These are phyloP conservation scores for Ogataea saltuana DNA, from an alignment of 805 yeast genomes.

Conservation along the genomic window DNA sequence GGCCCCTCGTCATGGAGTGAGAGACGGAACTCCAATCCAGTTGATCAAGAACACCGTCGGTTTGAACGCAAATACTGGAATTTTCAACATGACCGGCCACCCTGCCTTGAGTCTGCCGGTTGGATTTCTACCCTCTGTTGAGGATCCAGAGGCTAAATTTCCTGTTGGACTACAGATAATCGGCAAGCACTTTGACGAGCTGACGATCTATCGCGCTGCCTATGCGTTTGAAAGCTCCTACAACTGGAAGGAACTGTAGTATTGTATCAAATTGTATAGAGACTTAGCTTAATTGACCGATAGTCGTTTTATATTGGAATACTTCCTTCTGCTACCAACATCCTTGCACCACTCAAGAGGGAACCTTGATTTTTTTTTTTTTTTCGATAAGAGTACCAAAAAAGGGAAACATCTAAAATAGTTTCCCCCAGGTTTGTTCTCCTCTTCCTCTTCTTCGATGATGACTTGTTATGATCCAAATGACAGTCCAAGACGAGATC, in stretches of 20 bases:
- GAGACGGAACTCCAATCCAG: constrained; percentile 30
- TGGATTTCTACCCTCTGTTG: constrained; percentile 34
- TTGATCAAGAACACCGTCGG: constrained; percentile 35
- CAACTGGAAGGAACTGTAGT: constrained; percentile 28
- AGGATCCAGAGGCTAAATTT: constrained; percentile 34
- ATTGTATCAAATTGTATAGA: not conserved
- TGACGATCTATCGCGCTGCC: constrained; percentile 36
- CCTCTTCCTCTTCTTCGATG: not conserved
- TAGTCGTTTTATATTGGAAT: not conserved
- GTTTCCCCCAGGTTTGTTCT: not conserved
- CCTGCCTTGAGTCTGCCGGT: constrained; percentile 40
- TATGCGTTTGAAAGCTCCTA: constrained; percentile 38
- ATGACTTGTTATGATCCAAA: no score
- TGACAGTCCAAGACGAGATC: constrained; percentile 1
- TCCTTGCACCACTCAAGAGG: not conserved
- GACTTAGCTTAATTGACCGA: not conserved
- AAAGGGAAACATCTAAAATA: not conserved
- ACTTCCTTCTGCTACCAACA: not conserved
- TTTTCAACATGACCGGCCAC: constrained; percentile 40
- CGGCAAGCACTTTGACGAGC: constrained; percentile 37
- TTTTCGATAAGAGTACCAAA: not conserved
- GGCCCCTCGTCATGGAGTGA: constrained; percentile 32
- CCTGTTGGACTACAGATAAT: constrained; percentile 41
- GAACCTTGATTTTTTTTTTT: not conserved
- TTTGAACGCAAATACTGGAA: constrained; percentile 38